Evolutionary conservation across 202 grass and related monocot species (phyloP), one percentile per base, ranked within the genome.

Genomic region (Eragrostis tef): DNA sequence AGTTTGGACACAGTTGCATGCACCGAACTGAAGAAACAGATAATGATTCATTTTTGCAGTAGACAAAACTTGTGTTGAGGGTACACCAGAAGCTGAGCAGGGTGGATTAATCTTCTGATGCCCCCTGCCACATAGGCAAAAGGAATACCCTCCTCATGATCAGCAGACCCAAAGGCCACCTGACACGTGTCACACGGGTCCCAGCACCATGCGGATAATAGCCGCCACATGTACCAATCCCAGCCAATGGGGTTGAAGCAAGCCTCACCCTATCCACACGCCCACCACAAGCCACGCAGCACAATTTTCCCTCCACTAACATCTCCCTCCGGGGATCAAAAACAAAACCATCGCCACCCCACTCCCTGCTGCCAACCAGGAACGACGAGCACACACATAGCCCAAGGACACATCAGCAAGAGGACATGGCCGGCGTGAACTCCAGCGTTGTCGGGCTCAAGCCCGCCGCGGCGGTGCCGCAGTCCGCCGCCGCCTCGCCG

Each of bases 241-340:
- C 69, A 63, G 47, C 84, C 94, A 94, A 98, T 92, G 75, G 62
- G 65, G 22, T 80, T 4, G 27, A 41, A 86, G 81, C 84, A 87
- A 88, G 88, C 89, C 92, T 98, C 92, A 94, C 86, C 92, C 88
- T 98, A 94, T 98, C 94, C 92, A 89, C 90, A 87, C 89, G 74
- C 74, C 84, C 73, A 87, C 81, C 89, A 85, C 88, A 85, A 74
- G 56, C 60, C 44, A 43, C 44, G n/a, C 29, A 46, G 27, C 45
- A 0, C 34, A 25, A 27, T 6, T 67, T 84, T 78, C 85, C 73
- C 81, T 72, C 67, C 85, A 75, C 80, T 39, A 62, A 5, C 53
- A 54, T 41, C 51, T 79, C 16, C 39, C 75, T 59, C 56, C 63
- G n/a, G 14, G 67, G 44, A 67, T 61, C 73, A 44, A 69, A 81